Conservation (phyloP, 2,329 filamentous ascomycete genomes). For the Bertia moriformis region DNA sequence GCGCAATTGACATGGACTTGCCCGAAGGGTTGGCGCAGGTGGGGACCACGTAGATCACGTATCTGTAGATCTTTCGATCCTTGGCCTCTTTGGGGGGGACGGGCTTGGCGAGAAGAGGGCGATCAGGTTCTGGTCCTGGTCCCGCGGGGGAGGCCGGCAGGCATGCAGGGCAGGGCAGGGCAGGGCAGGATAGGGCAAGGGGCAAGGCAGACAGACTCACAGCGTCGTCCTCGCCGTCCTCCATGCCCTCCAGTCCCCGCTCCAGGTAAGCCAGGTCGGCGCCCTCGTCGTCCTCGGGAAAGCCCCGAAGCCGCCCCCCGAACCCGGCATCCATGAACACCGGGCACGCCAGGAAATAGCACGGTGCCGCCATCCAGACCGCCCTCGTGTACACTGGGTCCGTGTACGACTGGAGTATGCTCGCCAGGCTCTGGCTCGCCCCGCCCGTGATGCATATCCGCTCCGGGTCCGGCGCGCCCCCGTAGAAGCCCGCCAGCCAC, state of each 20-base stretch:
- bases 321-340: conserved; percentile 76
- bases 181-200: too few species aligned
- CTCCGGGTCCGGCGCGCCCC: too few species aligned
- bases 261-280: conserved; percentile 52
- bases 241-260: conserved; percentile 23
- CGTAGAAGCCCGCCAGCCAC: conserved; percentile 57
- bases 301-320: conserved; percentile 44
- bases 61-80: conserved; percentile 3
- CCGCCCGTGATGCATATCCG: conserved; percentile 73
- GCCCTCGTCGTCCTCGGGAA: conserved; percentile 67
- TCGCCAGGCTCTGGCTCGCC: conserved; percentile 69
- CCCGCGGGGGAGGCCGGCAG: too few species aligned
- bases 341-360: conserved; percentile 72
- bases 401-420: conserved; percentile 64
- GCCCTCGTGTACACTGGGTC: conserved; percentile 62
- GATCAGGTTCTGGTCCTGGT: not conserved
- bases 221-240: conserved; percentile 5
- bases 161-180: too few species aligned
- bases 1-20: not conserved
- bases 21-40: conserved; percentile 2
- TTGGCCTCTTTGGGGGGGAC: not conserved
- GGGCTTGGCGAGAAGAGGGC: not conserved
- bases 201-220: too few species aligned
- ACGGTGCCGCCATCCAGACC: conserved; percentile 70
- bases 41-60: conserved; percentile 2